Conservation (phyloP, 176 grass and related monocot species). For the Bolboschoenus planiculmis region DNA sequence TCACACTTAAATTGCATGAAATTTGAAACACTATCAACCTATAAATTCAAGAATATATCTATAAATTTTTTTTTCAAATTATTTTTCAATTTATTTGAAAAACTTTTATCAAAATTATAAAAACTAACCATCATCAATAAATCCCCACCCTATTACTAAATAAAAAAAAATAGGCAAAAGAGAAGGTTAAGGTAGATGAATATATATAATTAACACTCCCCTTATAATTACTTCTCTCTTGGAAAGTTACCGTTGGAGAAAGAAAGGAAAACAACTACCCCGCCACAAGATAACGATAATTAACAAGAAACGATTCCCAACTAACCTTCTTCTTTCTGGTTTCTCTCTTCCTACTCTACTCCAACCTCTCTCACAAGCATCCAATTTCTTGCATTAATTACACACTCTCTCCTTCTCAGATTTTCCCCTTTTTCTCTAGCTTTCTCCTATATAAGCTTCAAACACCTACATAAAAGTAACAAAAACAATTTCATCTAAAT, state of each 20-base stretch:
- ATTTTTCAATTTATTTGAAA: too few species aligned
- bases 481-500: background rate
- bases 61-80: too few species aligned
- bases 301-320: slow-evolving; percentile 27
- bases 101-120: too few species aligned
- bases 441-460: slow-evolving; percentile 45
- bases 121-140: too few species aligned
- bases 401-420: slow-evolving; percentile 3
- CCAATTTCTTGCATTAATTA: slow-evolving; percentile 22
- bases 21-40: too few species aligned
- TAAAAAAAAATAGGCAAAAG: background rate
- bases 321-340: background rate
- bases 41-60: too few species aligned
- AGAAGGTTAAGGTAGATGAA: too few species aligned
- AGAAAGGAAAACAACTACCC: background rate
- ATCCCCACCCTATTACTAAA: too few species aligned
- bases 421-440: background rate
- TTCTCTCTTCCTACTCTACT: slow-evolving; percentile 13
- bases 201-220: too few species aligned
- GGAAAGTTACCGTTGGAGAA: background rate
- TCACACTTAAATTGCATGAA: too few species aligned
- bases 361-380: slow-evolving; percentile 19
- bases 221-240: background rate
- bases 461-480: slow-evolving; percentile 3
- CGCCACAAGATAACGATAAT: slow-evolving; percentile 17